Percentiles rank a stretch among this genome's conserved stretches.
Conservation (phyloP, 2,329 filamentous ascomycete species). For the Colletotrichum australisinense region DNA sequence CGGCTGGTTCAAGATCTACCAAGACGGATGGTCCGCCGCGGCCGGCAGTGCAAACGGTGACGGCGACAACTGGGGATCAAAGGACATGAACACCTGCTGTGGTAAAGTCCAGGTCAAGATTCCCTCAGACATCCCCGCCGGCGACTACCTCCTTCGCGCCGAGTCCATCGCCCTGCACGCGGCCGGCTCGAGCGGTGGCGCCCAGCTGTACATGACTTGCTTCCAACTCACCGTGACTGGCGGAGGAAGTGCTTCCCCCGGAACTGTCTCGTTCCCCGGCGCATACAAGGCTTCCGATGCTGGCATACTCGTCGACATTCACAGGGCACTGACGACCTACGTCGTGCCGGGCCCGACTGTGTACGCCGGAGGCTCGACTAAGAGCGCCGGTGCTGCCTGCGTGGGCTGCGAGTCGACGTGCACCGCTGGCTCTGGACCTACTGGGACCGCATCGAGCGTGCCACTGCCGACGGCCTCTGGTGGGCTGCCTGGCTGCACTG, state of each 20-base stretch:
- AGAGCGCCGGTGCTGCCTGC: constrained; percentile 53
- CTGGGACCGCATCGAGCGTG: constrained; percentile 40
- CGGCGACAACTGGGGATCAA: constrained; percentile 32
- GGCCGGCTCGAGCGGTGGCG: constrained; percentile 48
- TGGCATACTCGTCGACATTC: constrained; percentile 61
- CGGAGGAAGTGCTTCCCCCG: constrained; percentile 38
- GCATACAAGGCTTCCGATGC: constrained; percentile 46
- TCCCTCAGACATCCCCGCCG: constrained; percentile 57
- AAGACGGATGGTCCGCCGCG: constrained; percentile 49
- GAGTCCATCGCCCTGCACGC: constrained; percentile 65
- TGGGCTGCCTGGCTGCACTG: constrained; percentile 25
- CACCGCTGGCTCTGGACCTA: constrained; percentile 45
- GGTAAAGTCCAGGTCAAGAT: constrained; percentile 43
- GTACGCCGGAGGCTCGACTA: constrained; percentile 52
- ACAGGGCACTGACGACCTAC: constrained; percentile 51
- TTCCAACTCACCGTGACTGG: constrained; percentile 43
- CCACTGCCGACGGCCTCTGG: constrained; percentile 28
- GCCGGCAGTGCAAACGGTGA: constrained; percentile 47
- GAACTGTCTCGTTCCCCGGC: constrained; percentile 37
- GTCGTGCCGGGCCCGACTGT: constrained; percentile 57
- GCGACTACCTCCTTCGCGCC: constrained; percentile 65
- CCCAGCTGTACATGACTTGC: constrained; percentile 50
- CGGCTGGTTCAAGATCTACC: constrained; percentile 64
- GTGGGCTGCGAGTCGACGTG: constrained; percentile 53
- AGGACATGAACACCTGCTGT: constrained; percentile 35